These are phyloP conservation scores for Suillus subalutaceus DNA, from an alignment of 768 basidiomycete species.

Conservation along the genomic window DNA sequence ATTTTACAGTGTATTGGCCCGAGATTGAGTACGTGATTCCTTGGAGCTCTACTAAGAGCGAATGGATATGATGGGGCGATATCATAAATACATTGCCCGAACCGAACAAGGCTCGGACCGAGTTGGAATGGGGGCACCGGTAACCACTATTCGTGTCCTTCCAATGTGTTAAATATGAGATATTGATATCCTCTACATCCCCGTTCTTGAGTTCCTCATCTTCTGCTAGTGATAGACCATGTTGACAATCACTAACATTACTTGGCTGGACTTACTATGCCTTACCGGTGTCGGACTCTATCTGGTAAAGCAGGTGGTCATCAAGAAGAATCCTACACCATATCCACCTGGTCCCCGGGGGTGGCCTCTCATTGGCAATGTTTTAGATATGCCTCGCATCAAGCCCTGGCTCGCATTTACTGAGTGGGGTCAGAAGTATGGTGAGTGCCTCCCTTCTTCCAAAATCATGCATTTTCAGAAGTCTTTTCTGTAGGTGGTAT, in stretches of 20 bases:
- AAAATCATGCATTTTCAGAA: not conserved
- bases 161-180: not conserved
- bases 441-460: not conserved
- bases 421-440: not conserved
- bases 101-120: too few relatives aligned
- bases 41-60: too few relatives aligned
- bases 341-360: not conserved
- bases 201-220: not conserved
- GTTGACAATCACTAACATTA: not conserved
- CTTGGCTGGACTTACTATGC: not conserved
- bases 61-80: too few relatives aligned
- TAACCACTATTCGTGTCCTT: too few relatives aligned
- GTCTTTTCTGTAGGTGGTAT: not conserved
- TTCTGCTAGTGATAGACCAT: not conserved
- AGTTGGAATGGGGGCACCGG: too few relatives aligned
- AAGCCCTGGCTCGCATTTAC: not conserved
- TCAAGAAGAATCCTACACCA: not conserved
- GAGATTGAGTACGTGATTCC: too few relatives aligned
- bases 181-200: not conserved
- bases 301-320: not conserved
- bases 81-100: too few relatives aligned
- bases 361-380: not conserved
- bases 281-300: not conserved
- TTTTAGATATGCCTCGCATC: not conserved
- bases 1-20: too few relatives aligned